Evolutionary conservation across 768 basidiomycete species (phyloP).

Genomic region (Tephrocybe sp.): DNA sequence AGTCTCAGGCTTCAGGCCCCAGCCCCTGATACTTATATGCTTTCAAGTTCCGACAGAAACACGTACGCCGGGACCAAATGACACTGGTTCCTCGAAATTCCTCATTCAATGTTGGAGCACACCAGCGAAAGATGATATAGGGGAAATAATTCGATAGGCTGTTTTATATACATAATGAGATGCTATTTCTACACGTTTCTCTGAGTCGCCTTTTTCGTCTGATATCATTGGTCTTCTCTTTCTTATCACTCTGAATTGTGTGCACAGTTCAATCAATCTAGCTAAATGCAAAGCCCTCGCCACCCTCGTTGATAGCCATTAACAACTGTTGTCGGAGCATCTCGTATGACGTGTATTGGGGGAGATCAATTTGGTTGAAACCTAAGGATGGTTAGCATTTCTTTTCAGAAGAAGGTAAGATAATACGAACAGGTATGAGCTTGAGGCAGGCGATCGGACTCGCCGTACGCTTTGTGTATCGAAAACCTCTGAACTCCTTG

Average conservation of each 20-base stretch:
- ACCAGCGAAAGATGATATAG: too few relatives aligned
- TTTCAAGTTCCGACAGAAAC: too few relatives aligned
- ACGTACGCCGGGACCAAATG: too few relatives aligned
- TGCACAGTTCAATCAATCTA: slow-evolving; percentile 36
- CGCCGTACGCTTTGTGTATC: slow-evolving; percentile 91
- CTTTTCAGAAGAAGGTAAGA: slow-evolving; percentile 6
- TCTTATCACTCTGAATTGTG: background rate
- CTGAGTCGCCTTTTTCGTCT: slow-evolving; percentile 6
- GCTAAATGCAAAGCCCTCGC: slow-evolving; percentile 91
- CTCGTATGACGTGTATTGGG: slow-evolving; percentile 94
- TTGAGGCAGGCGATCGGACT: slow-evolving; percentile 80
- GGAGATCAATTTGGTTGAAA: slow-evolving; percentile 94
- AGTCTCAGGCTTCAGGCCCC: too few relatives aligned
- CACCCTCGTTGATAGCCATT: slow-evolving; percentile 93
- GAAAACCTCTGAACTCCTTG: slow-evolving; percentile 95
- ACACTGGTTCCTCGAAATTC: background rate
- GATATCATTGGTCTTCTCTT: slow-evolving; percentile 12
- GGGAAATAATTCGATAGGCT: slow-evolving; percentile 1
- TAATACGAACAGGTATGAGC: slow-evolving; percentile 79
- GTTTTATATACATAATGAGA: slow-evolving; percentile 22
- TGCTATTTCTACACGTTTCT: slow-evolving; percentile 18
- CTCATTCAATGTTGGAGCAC: background rate
- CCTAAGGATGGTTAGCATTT: slow-evolving; percentile 41
- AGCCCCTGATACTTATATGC: too few relatives aligned
- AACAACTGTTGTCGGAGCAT: slow-evolving; percentile 90